Evolutionary conservation across 2,329 filamentous ascomycete genomes (phyloP).

Genomic region (Claviceps sorghi): DNA sequence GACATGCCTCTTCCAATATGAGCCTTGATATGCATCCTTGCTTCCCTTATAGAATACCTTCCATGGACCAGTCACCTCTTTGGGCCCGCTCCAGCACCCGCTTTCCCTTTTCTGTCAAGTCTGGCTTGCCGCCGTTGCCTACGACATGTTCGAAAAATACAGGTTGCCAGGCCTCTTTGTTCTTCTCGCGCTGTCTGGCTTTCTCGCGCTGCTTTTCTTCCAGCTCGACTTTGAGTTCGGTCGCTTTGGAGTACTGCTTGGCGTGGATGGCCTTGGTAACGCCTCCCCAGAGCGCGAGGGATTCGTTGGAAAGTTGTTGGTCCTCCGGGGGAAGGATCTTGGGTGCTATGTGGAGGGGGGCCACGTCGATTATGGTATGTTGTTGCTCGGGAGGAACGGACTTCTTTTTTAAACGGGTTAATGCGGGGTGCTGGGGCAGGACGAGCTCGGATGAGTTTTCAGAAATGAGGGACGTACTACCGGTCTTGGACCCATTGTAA

Average conservation of each 20-base stretch:
- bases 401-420: slow-evolving; percentile 16
- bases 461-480: slow-evolving; percentile 34
- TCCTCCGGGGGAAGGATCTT: slow-evolving; percentile 69
- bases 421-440: neutral
- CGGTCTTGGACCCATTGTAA: slow-evolving; percentile 44
- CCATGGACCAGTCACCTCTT: slow-evolving; percentile 36
- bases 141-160: slow-evolving; percentile 62
- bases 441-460: no score
- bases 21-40: no score
- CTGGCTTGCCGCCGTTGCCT: slow-evolving; percentile 40
- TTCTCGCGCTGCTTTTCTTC: slow-evolving; percentile 82
- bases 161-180: slow-evolving; percentile 61
- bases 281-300: slow-evolving; percentile 69
- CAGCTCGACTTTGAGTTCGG: slow-evolving; percentile 74
- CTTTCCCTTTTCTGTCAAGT: slow-evolving; percentile 38
- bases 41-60: slow-evolving; percentile 24
- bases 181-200: slow-evolving; percentile 62
- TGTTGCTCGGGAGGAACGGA: slow-evolving; percentile 41
- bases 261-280: slow-evolving; percentile 75
- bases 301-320: slow-evolving; percentile 77
- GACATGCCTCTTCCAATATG: neutral
- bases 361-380: slow-evolving; percentile 71
- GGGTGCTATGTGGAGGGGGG: slow-evolving; percentile 62
- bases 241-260: slow-evolving; percentile 76
- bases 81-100: slow-evolving; percentile 37